phyloP scores from a whole-genome alignment of 2,329 filamentous ascomycete genomes.

The Venturia nashicola region DNA sequence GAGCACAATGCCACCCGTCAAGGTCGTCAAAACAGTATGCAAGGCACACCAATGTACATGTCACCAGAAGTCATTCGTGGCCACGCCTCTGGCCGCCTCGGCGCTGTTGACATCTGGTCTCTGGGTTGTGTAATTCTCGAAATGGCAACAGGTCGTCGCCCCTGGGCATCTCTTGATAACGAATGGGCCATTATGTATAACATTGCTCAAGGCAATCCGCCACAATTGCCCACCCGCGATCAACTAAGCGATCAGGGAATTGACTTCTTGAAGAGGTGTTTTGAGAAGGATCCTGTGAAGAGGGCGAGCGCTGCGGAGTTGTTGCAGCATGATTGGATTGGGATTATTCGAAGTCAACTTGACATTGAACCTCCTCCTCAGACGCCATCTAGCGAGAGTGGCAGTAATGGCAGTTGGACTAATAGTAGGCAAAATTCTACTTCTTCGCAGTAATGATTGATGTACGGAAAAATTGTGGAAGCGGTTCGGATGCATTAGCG shows the following conservation, averaged over 20 bases:
- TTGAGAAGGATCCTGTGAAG: conserved; percentile 68
- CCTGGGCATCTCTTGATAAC: conserved; percentile 93
- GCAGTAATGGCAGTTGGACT: background rate
- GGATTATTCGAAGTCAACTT: conserved; percentile 33
- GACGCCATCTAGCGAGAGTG: conserved; percentile 19
- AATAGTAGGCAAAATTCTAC: conserved; percentile 7
- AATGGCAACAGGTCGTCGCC: conserved; percentile 89
- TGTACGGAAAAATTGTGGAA: background rate
- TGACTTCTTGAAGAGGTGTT: conserved; percentile 80
- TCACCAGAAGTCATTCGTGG: conserved; percentile 97
- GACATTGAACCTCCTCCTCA: conserved; percentile 35
- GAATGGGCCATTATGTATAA: conserved; percentile 99
- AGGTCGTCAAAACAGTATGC: conserved; percentile 65
- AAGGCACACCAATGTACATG: conserved; percentile 98
- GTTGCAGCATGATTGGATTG: conserved; percentile 85
- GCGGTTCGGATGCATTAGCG: background rate
- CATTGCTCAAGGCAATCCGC: conserved; percentile 92
- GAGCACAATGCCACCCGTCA: conserved; percentile 42
- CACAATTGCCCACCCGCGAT: conserved; percentile 67
- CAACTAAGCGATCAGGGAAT: conserved; percentile 76
- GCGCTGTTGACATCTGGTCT: conserved; percentile 90
- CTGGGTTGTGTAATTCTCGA: conserved; percentile 93
- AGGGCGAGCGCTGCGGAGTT: conserved; percentile 76
- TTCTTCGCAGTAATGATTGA: background rate
- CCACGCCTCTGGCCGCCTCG: conserved; percentile 59